Conservation (phyloP, 768 basidiomycete genomes). For the Suillus weaverae region DNA sequence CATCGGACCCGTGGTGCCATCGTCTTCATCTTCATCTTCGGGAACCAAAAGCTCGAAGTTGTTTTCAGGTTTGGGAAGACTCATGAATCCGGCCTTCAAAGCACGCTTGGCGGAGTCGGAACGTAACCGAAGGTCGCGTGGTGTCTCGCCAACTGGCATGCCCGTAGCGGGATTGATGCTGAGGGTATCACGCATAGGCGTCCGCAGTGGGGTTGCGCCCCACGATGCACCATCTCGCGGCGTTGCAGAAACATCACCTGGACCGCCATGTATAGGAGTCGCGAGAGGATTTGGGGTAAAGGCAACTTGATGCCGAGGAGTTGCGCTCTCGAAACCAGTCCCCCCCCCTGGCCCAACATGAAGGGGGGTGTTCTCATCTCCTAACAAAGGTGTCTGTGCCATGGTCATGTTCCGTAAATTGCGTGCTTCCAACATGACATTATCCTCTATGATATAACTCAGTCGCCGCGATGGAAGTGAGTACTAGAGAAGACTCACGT, state of each 20-base stretch:
- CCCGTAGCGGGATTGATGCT: conserved; percentile 80
- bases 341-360: conserved; percentile 73
- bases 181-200: conserved; percentile 91
- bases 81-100: conserved; percentile 78
- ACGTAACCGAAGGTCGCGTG: conserved; percentile 70
- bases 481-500: conserved; percentile 53
- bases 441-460: conserved; percentile 69
- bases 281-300: conserved; percentile 97
- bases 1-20: conserved; percentile 24
- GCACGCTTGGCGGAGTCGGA: conserved; percentile 67
- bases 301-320: conserved; percentile 85
- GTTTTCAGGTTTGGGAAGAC: conserved; percentile 90
- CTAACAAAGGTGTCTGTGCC: conserved; percentile 90
- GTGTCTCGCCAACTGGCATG: conserved; percentile 62
- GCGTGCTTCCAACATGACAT: conserved; percentile 89
- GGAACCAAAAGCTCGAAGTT: conserved; percentile 95
- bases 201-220: conserved; percentile 81
- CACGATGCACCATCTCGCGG: conserved; percentile 45
- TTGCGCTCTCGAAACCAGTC: conserved; percentile 93
- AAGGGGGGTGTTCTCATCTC: conserved; percentile 96
- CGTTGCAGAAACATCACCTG: conserved; percentile 48
- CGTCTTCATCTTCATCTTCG: conserved; percentile 71
- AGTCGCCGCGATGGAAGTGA: conserved; percentile 9
- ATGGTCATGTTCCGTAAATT: conserved; percentile 94
- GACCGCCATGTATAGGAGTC: conserved; percentile 65